These are phyloP conservation scores for Botrytis hyacinthi DNA, from an alignment of 2,329 filamentous ascomycete genomes.

Conservation along the genomic window DNA sequence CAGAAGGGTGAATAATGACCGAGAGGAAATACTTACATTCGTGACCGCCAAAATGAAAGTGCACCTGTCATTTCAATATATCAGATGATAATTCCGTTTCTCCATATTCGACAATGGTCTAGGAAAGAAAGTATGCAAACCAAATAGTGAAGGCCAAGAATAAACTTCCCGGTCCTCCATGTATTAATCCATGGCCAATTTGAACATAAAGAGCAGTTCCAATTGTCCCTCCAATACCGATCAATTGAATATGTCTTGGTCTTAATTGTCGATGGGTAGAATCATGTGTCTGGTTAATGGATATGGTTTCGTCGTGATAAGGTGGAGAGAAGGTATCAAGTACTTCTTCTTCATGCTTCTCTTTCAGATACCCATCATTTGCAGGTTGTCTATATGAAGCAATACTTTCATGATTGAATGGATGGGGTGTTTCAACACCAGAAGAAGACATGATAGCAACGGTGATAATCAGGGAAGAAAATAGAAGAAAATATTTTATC, in stretches of 20 bases:
- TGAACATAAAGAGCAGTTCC: constrained; percentile 54
- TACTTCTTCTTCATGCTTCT: constrained; percentile 30
- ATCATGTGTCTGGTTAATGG: constrained; percentile 25
- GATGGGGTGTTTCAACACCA: constrained; percentile 26
- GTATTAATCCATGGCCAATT: constrained; percentile 57
- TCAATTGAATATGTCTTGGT: constrained; percentile 42
- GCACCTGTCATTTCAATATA: constrained; percentile 49
- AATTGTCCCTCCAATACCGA: constrained; percentile 62
- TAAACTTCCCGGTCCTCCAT: constrained; percentile 58
- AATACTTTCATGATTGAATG: constrained; percentile 24
- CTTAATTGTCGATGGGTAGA: constrained; percentile 42
- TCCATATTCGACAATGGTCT: background rate
- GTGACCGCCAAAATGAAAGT: constrained; percentile 60
- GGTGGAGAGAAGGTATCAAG: constrained; percentile 20
- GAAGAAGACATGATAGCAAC: constrained; percentile 28
- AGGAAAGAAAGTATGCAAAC: constrained; percentile 34
- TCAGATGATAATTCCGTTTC: constrained; percentile 36
- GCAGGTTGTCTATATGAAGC: constrained; percentile 21
- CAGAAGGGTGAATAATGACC: constrained; percentile 60
- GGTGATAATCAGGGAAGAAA: background rate
- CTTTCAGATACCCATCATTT: constrained; percentile 21
- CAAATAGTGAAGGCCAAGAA: constrained; percentile 60
- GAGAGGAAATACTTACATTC: constrained; percentile 35
- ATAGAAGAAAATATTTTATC: background rate
- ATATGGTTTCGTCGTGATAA: constrained; percentile 20